Percentiles rank a stretch among this genome's conserved stretches.
Conservation (phyloP, 768 basidiomycete genomes). For the Xerocomellus chrysenteron region DNA sequence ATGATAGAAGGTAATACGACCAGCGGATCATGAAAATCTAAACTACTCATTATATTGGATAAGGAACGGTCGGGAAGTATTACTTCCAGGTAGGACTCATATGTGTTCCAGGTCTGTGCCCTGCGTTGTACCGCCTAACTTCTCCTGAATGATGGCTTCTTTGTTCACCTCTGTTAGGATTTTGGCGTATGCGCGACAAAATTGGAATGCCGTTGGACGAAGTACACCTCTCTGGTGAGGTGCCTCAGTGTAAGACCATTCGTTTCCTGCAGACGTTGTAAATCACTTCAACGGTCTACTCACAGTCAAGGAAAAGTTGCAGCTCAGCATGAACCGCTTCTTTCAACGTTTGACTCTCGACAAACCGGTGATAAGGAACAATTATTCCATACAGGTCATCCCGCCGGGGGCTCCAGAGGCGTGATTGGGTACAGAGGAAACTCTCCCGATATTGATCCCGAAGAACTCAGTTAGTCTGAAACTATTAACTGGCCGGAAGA, state of each 20-base stretch:
- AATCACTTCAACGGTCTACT: conserved; percentile 1
- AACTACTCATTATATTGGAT: not conserved
- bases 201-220: conserved; percentile 71
- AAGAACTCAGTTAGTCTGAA: conserved; percentile 65
- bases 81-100: conserved; percentile 78
- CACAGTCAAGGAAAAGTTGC: conserved; percentile 62
- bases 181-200: conserved; percentile 81
- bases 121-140: not conserved
- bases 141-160: not conserved
- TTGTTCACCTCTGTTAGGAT: conserved; percentile 42
- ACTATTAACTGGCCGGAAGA: conserved; percentile 60
- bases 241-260: conserved; percentile 63
- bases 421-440: conserved; percentile 8
- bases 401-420: conserved; percentile 10
- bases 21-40: not conserved
- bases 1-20: conserved; percentile 54
- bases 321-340: conserved; percentile 66
- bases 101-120: conserved; percentile 55
- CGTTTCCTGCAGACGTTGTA: not conserved
- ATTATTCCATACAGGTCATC: conserved; percentile 53
- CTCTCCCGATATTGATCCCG: conserved; percentile 46
- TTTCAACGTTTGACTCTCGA: conserved; percentile 65
- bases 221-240: conserved; percentile 63
- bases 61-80: conserved; percentile 66
- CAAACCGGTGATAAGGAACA: conserved; percentile 73